Percentiles rank a stretch among this genome's conserved stretches.
These are phyloP conservation scores for Neurospora tetrasperma DNA, from an alignment of 495 filamentous ascomycete species.

Conservation along the genomic window DNA sequence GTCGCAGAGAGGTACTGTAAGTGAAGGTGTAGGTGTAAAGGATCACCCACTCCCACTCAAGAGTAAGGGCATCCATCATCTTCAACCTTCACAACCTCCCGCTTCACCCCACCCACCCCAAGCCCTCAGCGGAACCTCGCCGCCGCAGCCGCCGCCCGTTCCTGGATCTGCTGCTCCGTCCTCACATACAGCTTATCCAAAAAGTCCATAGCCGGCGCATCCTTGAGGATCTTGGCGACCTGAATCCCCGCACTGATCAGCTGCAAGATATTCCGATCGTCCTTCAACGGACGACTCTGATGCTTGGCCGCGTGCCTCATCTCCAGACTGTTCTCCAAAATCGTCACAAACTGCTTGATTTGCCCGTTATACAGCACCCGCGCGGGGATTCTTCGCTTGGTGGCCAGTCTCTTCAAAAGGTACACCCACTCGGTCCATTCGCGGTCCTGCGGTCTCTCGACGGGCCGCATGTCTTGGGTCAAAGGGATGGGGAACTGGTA, in stretches of 20 bases:
- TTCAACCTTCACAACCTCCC: too few species aligned
- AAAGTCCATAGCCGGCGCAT: conserved; percentile 70
- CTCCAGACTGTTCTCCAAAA: conserved; percentile 74
- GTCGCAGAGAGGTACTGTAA: too few species aligned
- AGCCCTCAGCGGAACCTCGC: conserved; percentile 31
- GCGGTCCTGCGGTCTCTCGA: conserved; percentile 67
- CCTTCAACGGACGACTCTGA: conserved; percentile 73
- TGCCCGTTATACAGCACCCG: conserved; percentile 77
- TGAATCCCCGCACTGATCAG: conserved; percentile 77
- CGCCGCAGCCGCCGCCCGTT: conserved; percentile 41
- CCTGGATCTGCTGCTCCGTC: conserved; percentile 67
- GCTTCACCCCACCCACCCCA: neutral
- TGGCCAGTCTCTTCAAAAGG: conserved; percentile 74
- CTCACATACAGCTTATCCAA: conserved; percentile 57
- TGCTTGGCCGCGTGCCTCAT: conserved; percentile 74
- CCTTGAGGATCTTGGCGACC: conserved; percentile 76
- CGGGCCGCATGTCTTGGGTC: conserved; percentile 66
- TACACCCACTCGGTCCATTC: conserved; percentile 90
- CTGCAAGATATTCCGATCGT: conserved; percentile 82
- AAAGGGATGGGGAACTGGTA: conserved; percentile 83
- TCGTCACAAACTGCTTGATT: conserved; percentile 79
- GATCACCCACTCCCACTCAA: too few species aligned
- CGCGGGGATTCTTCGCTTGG: conserved; percentile 74
- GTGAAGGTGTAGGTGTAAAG: neutral
- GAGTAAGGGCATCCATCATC: too few species aligned